Conservation (phyloP, 108 stramenopile genomes). For the Cyclostephanos tholiformis region DNA sequence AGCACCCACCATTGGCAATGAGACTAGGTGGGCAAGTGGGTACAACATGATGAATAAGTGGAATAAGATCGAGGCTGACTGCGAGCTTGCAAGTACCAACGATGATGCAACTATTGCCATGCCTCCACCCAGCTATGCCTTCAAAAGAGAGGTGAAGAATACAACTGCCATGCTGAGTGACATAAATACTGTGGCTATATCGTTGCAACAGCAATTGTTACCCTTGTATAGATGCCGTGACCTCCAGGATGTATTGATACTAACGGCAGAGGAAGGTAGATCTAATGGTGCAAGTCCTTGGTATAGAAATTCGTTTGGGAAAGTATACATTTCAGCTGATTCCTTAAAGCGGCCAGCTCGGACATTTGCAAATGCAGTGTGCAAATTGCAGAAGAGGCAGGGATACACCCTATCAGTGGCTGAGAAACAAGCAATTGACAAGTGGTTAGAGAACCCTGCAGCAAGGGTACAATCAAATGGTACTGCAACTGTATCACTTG, state of each 20-base stretch:
- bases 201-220: no score
- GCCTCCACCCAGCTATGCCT: no score
- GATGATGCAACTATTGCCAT: no score
- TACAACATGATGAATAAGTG: no score
- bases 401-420: not conserved
- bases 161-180: no score
- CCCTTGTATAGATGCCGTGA: no score
- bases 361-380: slow-evolving; percentile 11
- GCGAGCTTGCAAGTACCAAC: no score
- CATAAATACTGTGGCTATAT: no score
- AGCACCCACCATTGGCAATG: no score
- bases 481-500: slow-evolving; percentile 3
- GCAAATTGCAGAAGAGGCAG: slow-evolving; percentile 10
- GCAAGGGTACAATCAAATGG: not conserved
- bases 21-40: no score
- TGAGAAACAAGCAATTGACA: slow-evolving; percentile 4
- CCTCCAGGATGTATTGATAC: not conserved
- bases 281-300: not conserved
- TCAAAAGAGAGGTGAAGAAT: no score
- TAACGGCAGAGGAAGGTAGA: not conserved
- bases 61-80: no score
- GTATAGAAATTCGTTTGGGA: not conserved
- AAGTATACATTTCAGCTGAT: slow-evolving; percentile 5
- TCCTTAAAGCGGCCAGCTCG: not conserved
- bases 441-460: slow-evolving; percentile 3